phyloP scores from a whole-genome alignment of 2,329 filamentous ascomycete genomes.

The Apiospora marii region DNA sequence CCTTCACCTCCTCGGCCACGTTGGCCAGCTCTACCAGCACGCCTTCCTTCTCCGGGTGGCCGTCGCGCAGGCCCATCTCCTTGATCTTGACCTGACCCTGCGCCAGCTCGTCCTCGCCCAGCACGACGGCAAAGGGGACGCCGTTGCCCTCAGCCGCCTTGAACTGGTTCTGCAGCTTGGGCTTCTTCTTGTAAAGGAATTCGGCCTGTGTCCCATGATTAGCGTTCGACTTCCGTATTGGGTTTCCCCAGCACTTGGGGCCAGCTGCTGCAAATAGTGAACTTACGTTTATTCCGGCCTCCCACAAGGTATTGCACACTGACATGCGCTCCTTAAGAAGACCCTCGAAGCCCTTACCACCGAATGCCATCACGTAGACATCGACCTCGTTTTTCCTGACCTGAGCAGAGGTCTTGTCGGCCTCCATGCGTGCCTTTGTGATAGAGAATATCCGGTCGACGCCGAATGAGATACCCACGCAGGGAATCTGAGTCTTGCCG shows the following conservation, averaged over 20 bases:
- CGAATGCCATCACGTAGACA: conserved; percentile 94
- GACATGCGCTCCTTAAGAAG: conserved; percentile 85
- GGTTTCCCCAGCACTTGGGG: not conserved
- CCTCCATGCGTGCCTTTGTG: conserved; percentile 72
- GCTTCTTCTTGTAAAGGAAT: conserved; percentile 89
- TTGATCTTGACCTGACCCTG: conserved; percentile 88
- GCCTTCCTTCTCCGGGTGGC: conserved; percentile 90
- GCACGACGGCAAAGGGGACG: conserved; percentile 85
- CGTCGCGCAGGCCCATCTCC: conserved; percentile 74
- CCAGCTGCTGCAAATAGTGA: not conserved
- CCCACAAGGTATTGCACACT: conserved; percentile 80
- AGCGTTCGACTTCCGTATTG: conserved; percentile 29
- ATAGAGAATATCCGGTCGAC: conserved; percentile 83
- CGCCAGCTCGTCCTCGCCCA: conserved; percentile 89
- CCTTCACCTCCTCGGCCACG: conserved; percentile 69
- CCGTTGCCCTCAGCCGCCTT: conserved; percentile 83
- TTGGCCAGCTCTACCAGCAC: conserved; percentile 72
- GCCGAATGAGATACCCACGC: conserved; percentile 81
- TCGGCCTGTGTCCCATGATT: conserved; percentile 66
- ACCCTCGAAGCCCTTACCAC: conserved; percentile 83
- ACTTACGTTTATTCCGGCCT: conserved; percentile 81
- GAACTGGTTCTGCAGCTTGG: conserved; percentile 88
- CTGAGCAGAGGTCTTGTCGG: conserved; percentile 46
- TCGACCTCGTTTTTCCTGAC: conserved; percentile 80
- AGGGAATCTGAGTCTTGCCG: conserved; percentile 74